phyloP scores from a whole-genome alignment of 192 early-diverging fungal genomes.

The Coemansia sp. region DNA sequence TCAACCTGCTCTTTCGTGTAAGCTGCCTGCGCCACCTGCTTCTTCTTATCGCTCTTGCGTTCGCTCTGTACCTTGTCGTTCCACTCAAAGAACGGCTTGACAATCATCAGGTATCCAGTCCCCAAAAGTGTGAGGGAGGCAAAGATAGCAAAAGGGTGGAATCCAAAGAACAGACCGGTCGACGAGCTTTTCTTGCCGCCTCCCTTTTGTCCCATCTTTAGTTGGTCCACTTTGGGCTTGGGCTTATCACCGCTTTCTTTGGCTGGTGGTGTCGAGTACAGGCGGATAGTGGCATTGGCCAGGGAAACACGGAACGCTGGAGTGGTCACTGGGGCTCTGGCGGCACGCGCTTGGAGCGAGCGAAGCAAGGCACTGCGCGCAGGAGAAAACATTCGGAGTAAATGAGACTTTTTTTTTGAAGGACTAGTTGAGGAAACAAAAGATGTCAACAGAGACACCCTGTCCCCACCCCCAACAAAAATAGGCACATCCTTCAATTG shows the following conservation, averaged over 20 bases:
- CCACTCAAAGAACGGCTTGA: conserved; percentile 49
- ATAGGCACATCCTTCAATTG: not conserved
- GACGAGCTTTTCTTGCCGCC: not conserved
- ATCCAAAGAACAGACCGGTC: conserved; percentile 23
- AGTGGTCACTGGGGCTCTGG: not conserved
- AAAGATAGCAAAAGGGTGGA: conserved; percentile 40
- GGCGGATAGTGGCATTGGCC: not conserved
- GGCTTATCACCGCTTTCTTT: not conserved
- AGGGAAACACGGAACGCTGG: not conserved
- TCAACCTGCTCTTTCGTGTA: conserved; percentile 32
- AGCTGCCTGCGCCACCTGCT: conserved; percentile 3
- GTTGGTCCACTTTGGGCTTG: conserved; percentile 26
- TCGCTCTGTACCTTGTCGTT: conserved; percentile 17
- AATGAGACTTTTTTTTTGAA: not conserved
- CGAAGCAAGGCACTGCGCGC: conserved; percentile 4
- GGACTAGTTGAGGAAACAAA: not conserved
- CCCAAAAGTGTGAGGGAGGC: conserved; percentile 26
- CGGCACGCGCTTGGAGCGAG: conserved; percentile 10
- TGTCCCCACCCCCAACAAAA: not conserved
- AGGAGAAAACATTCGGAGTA: not conserved
- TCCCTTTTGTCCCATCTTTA: conserved; percentile 42
- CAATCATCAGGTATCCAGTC: conserved; percentile 30
- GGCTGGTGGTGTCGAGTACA: conserved; percentile 8
- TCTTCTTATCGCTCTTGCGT: conserved; percentile 6
- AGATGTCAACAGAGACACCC: not conserved